Base-by-base conservation (phyloP, 2,329 filamentous ascomycete genomes). In the Lachnellula subtilissima region DNA sequence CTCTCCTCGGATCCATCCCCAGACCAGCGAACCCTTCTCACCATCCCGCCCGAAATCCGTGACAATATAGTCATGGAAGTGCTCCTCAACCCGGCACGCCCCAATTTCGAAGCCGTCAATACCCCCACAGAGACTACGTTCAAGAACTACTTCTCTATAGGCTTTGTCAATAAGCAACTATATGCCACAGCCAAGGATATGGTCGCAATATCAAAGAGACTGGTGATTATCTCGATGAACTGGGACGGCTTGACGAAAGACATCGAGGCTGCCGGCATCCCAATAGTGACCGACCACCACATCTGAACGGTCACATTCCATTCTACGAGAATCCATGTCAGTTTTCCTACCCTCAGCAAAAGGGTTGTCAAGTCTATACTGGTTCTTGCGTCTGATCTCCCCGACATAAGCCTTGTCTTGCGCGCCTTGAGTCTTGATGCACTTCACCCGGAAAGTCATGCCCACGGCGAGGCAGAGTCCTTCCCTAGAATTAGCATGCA, bases 21-120 rank as follows among this genome's bases (percentile, higher is more conserved):
- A 28, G 6, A 28, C 36, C 36, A n/a, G 12, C 36, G 4, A 14
- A 39, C 36, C 4, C 36, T 39, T 11, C 12, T 39, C 36, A 39
- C 36, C 36, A 39, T 39, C 36, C 36, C 36, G 36, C 36, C 12
- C 5, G 36, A 39, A 28, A 45, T 32, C 22, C 40, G 28, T 22
- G 40, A 45, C n/a, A 14, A 25, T 5, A 52, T 52, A 19, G 11
- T 46, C 19, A n/a, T 14, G 3, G 22, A 52, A 5, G 42, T 52
- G n/a, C 39, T 52, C 8, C 25, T 52, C 25, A 36, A 36, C 17
- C 50, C 50, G 15, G 15, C 15, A 14, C 11, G 15, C 28, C 50
- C 50, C 22, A 23, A 52, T 14, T 52, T 52, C 42, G 50, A 52
- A 46, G 40, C 50, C 25, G 12, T 39, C n/a, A n/a, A 36, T 14